Evolutionary conservation across 2,329 filamentous ascomycete species (phyloP).

Genomic region (Alternaria tenuissima): DNA sequence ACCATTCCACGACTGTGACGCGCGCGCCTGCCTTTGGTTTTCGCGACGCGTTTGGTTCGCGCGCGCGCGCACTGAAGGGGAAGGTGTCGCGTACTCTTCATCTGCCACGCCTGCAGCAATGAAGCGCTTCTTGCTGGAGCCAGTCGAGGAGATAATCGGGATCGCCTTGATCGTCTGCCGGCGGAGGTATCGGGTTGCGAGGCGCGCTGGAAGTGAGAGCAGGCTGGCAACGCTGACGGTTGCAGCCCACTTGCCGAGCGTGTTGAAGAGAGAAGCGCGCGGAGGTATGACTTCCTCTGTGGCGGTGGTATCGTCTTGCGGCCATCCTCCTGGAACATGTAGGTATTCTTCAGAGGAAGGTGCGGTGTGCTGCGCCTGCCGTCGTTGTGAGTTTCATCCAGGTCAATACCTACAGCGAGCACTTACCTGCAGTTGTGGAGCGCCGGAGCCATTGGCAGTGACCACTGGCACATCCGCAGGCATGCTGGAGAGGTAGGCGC

Average conservation of each 20-base stretch:
- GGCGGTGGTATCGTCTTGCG: conserved; percentile 1
- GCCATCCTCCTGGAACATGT: conserved; percentile 30
- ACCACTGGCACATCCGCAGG: conserved; percentile 19
- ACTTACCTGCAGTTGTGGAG: conserved; percentile 32
- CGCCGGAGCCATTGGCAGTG: conserved; percentile 20
- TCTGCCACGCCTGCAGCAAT: conserved; percentile 33
- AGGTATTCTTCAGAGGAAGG: conserved; percentile 2
- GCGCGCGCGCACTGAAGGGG: conserved; percentile 17
- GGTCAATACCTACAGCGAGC: conserved; percentile 12
- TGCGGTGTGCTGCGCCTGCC: conserved; percentile 17
- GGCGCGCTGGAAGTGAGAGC: conserved; percentile 20
- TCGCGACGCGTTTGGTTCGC: conserved; percentile 16
- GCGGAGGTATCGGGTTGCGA: conserved; percentile 21
- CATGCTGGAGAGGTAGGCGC: conserved; percentile 22
- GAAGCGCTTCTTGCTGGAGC: conserved; percentile 42
- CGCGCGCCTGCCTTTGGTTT: not conserved
- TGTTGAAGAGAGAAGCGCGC: conserved; percentile 23
- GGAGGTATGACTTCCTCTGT: conserved; percentile 2
- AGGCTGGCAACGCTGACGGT: conserved; percentile 20
- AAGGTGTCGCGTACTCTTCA: conserved; percentile 23
- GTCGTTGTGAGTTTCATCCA: conserved; percentile 22
- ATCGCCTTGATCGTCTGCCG: conserved; percentile 32
- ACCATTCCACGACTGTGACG: not conserved
- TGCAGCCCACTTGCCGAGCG: conserved; percentile 24
- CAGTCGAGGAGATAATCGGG: conserved; percentile 28